A percentile compares a stretch with the other conserved stretches of the same genome.
Conservation (phyloP, 1,284 basidiomycete genomes). For the Vanrija humicola region DNA sequence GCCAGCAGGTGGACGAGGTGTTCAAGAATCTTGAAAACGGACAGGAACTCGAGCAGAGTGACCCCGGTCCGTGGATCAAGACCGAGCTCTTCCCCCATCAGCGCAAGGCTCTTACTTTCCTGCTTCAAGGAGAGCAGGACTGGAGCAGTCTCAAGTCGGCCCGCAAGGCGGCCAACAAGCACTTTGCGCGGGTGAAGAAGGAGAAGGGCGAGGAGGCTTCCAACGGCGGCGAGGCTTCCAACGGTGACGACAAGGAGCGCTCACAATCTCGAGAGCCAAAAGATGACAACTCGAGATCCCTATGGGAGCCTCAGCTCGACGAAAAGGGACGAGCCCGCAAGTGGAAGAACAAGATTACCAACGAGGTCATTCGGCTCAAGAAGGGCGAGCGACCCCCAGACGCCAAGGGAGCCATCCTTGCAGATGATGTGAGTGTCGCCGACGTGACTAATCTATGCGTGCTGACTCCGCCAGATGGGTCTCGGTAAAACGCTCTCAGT, state of each 20-base stretch:
- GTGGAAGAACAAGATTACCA: constrained; percentile 84
- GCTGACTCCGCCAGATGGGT: constrained; percentile 69
- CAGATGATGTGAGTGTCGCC: constrained; percentile 71
- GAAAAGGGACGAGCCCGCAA: constrained; percentile 57
- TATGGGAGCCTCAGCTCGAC: constrained; percentile 40
- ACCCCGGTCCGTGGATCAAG: constrained; percentile 78
- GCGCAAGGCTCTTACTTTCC: constrained; percentile 93
- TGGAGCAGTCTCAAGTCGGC: constrained; percentile 38
- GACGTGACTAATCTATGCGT: neutral
- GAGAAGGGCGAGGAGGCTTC: constrained; percentile 17
- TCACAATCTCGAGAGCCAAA: constrained; percentile 13
- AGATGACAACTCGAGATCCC: constrained; percentile 29
- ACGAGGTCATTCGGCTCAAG: constrained; percentile 59
- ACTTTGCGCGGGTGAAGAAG: constrained; percentile 19
- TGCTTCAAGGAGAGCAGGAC: constrained; percentile 78
- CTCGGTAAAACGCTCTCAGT: constrained; percentile 97
- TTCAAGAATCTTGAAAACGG: constrained; percentile 84
- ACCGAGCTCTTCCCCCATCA: constrained; percentile 96
- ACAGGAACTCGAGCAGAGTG: constrained; percentile 78
- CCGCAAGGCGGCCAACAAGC: constrained; percentile 31
- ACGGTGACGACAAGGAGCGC: constrained; percentile 16
- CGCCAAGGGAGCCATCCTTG: constrained; percentile 84
- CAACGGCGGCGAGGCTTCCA: neutral
- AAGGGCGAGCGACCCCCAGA: constrained; percentile 61
- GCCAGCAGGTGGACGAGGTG: constrained; percentile 88